Base-by-base conservation (phyloP, 495 filamentous ascomycete species). In the Pyronema domesticum region DNA sequence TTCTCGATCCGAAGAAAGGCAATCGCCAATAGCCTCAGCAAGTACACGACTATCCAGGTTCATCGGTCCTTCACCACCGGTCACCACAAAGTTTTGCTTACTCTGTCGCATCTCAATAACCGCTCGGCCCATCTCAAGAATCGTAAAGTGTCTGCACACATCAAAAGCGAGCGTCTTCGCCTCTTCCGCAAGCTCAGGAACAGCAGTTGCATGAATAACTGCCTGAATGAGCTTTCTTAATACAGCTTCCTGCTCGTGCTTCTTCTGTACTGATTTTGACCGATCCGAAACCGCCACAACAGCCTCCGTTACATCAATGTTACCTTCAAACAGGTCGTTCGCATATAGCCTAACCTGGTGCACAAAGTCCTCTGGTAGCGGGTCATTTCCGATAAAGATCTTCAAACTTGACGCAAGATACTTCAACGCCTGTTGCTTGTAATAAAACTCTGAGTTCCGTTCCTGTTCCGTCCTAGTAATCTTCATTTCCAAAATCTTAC, bases 391-490 rank as follows among this genome's bases (percentile, higher is more conserved):
- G 53, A 99, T 82, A 46, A 86, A 77, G 23, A 96, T 74, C 66
- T 95, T 99, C 37, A 93, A 68, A 58, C 95, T 86, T 3, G 87
- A 76, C 52, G 81, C 83, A 48, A 99, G 78, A 52, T 96, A 73
- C 45, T 85, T 78, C 53, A 94, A 78, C 0, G 93, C 88, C 64
- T 96, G 89, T 62, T 86, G 81, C 68, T 96, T 96, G 71, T 96
- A 93, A 61, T 84, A 89, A 7, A 69, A 65, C 60, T 96, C 89
- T 8, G 80, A 81, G 53, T 83, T 80, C 67, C 85, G 86, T 6
- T 75, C 76, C 47, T 74, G 69, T 30, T 67, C 65, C 4, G 57
- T 57, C 44, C 70, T 72, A 9, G 64, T 64, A 0, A 73, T 66
- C 62, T 82, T 89, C 7, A 76, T 67, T 57, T 96, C 89, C 70